Evolutionary conservation across 495 filamentous ascomycete species (phyloP), one percentile per base, ranked within the genome.

Genomic region (Hypoxylon rickii): DNA sequence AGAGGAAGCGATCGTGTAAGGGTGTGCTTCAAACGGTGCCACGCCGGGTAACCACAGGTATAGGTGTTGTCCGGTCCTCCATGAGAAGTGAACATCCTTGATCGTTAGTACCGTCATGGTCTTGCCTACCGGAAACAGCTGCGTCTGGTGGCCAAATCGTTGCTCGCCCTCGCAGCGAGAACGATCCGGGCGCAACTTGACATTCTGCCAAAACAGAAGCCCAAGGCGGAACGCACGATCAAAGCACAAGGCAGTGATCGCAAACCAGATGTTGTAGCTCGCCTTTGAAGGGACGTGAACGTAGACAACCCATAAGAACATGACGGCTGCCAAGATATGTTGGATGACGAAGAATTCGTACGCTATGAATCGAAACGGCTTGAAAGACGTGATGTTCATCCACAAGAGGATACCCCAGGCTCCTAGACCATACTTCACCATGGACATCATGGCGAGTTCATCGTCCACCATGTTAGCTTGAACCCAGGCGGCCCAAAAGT

Each of bases 341-440:
- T 94, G 90, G 3, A 89, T 48, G 12, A 96, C 86, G 57, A 94
- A 96, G 24, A 95, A 63, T 68, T 95, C 91, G 58, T 95, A 94
- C 24, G 79, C 76, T 68, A 83, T 73, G 1, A 82, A 73, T 11
- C 90, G 80, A 22, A 95, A 73, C 0, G 89, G 89, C 1, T 83
- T 81, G 12, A 87, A 76, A 6, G 86, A 86, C 19, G 83, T 81
- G 10, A 95, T 56, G 16, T 85, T 74, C 22, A 89, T 86, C 80
- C 87, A 95, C 0, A 86, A 72, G 33, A 95, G 66, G 11, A 95
- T 72, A 16, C 71, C 79, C 89, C 88, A 94, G 12, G 89, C 87
- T 0, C 80, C 86, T 29, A 96, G 66, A 0, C 90, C 90, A 16
- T 83, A 81, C 55, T 84, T 79, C 22, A 84, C 76, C 56, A 89